Percentiles rank a stretch among this genome's conserved stretches.
Evolutionary conservation across 805 yeast genomes (phyloP).

Genomic region (Saturnispora besseyi): DNA sequence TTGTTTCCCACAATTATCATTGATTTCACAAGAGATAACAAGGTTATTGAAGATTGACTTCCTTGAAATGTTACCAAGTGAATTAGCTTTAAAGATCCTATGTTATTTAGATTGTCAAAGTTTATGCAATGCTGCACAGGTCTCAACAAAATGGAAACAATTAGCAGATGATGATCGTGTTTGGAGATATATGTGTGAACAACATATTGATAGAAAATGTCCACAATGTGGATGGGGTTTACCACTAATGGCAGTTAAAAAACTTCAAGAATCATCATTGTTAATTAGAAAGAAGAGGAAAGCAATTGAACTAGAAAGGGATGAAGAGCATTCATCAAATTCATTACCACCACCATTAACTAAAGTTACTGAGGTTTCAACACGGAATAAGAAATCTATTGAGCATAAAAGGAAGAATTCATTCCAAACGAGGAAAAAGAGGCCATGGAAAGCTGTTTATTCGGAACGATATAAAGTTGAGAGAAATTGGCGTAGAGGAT

Average conservation of each 20-base stretch:
- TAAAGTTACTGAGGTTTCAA: slow-evolving; percentile 9
- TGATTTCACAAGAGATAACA: slow-evolving; percentile 69
- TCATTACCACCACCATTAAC: slow-evolving; percentile 22
- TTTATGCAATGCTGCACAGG: slow-evolving; percentile 91
- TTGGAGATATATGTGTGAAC: slow-evolving; percentile 98
- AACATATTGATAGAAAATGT: slow-evolving; percentile 94
- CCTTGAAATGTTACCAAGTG: slow-evolving; percentile 75
- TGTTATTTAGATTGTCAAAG: slow-evolving; percentile 89
- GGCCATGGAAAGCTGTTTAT: slow-evolving; percentile 96
- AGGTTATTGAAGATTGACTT: slow-evolving; percentile 82
- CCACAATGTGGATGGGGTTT: slow-evolving; percentile 99
- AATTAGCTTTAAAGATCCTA: slow-evolving; percentile 72
- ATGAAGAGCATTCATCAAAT: slow-evolving; percentile 10
- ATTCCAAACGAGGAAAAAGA: slow-evolving; percentile 32
- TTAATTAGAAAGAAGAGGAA: slow-evolving; percentile 15
- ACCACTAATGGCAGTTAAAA: slow-evolving; percentile 84
- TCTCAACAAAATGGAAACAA: slow-evolving; percentile 74
- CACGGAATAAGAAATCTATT: neutral
- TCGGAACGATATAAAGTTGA: slow-evolving; percentile 86
- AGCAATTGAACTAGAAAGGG: slow-evolving; percentile 19
- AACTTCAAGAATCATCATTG: slow-evolving; percentile 28
- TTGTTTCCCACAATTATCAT: slow-evolving; percentile 92
- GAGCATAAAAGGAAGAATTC: neutral
- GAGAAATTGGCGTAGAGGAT: slow-evolving; percentile 88
- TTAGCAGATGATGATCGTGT: slow-evolving; percentile 95